phyloP scores from a whole-genome alignment of 1,139 yeast genomes.

The Geotrichum klebahnii region DNA sequence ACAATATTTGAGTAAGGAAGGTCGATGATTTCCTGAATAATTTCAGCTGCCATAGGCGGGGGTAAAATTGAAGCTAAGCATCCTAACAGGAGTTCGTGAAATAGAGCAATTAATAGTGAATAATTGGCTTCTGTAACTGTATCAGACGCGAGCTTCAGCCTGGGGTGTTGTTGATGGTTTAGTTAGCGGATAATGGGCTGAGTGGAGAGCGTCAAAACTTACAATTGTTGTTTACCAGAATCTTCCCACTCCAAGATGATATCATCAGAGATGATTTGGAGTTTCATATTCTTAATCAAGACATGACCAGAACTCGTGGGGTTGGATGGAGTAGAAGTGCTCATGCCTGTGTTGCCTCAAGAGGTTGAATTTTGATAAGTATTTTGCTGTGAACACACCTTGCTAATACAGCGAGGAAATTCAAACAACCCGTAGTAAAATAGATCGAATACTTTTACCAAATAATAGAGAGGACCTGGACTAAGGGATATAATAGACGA shows the following conservation, averaged over 20 bases:
- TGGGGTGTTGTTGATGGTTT: background rate
- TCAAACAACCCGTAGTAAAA: too few species aligned
- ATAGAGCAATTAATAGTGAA: slow-evolving; percentile 23
- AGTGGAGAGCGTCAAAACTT: slow-evolving; percentile 16
- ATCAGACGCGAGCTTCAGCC: slow-evolving; percentile 18
- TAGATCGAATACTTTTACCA: too few species aligned
- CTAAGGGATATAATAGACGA: too few species aligned
- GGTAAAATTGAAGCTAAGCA: slow-evolving; percentile 21
- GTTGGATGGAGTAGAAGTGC: background rate
- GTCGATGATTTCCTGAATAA: slow-evolving; percentile 15
- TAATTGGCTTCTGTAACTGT: slow-evolving; percentile 15
- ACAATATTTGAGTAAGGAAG: slow-evolving; percentile 10
- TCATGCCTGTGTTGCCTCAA: too few species aligned
- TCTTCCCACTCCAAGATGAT: slow-evolving; percentile 26
- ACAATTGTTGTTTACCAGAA: slow-evolving; percentile 25
- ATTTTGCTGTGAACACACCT: too few species aligned
- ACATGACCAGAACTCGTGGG: background rate
- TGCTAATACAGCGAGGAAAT: too few species aligned
- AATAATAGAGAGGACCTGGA: too few species aligned
- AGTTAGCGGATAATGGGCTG: background rate
- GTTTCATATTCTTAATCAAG: slow-evolving; percentile 16
- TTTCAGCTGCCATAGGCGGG: slow-evolving; percentile 16
- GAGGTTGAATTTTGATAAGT: too few species aligned
- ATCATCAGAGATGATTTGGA: slow-evolving; percentile 23
- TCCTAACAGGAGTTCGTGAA: slow-evolving; percentile 28